Evolutionary conservation across 768 basidiomycete species (phyloP).

Genomic region (Collybiopsis luxurians): DNA sequence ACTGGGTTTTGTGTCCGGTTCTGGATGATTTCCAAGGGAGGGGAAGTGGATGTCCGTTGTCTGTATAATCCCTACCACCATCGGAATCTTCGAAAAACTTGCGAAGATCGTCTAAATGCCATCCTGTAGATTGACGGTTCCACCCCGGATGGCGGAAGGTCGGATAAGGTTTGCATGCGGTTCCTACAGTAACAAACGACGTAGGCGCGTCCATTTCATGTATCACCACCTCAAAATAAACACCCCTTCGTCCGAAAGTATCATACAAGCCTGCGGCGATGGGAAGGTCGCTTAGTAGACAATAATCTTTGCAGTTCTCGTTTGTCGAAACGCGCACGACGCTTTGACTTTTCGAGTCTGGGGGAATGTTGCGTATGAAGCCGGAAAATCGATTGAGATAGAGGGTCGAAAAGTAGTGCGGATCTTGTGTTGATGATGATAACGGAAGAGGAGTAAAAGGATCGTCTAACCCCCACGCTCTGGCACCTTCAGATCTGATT

Average conservation of each 20-base stretch:
- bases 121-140: conserved; percentile 62
- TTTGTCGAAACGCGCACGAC: conserved; percentile 42
- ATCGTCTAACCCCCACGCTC: conserved; percentile 51
- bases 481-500: conserved; percentile 44
- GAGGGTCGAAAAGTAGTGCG: background rate
- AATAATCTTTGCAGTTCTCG: conserved; percentile 43
- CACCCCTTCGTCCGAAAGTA: conserved; percentile 47
- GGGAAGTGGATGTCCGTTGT: conserved; percentile 15
- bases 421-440: too few relatives aligned
- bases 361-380: conserved; percentile 29
- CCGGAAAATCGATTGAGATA: conserved; percentile 40
- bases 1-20: background rate
- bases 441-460: conserved; percentile 23
- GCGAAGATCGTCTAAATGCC: conserved; percentile 69
- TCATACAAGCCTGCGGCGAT: conserved; percentile 61
- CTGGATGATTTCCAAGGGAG: conserved; percentile 19
- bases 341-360: conserved; percentile 27
- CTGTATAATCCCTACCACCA: conserved; percentile 58
- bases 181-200: conserved; percentile 60
- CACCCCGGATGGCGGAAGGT: conserved; percentile 67
- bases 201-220: conserved; percentile 41
- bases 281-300: conserved; percentile 58
- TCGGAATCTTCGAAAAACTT: conserved; percentile 71
- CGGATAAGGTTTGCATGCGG: conserved; percentile 64
- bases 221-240: conserved; percentile 65